Evolutionary conservation across 495 filamentous ascomycete genomes (phyloP).

Genomic region (Penicillium malachiteum): DNA sequence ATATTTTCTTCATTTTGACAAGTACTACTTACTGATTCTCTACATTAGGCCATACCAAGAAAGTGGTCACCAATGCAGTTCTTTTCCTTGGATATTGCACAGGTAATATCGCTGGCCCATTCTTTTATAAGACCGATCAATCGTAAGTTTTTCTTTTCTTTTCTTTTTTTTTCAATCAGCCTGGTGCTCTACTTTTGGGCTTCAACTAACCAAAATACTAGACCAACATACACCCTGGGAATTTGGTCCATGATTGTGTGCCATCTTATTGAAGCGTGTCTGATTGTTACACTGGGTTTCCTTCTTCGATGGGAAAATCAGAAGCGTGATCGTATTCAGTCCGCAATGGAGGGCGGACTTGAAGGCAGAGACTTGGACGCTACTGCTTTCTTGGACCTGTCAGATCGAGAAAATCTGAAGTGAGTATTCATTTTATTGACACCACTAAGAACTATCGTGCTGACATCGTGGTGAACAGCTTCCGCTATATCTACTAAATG

Average conservation of each 20-base stretch:
- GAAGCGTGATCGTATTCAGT: constrained; percentile 52
- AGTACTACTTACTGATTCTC: constrained; percentile 21
- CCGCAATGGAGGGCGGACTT: constrained; percentile 45
- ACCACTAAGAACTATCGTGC: not conserved
- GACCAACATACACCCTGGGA: constrained; percentile 55
- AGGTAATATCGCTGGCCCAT: constrained; percentile 57
- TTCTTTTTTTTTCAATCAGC: not conserved
- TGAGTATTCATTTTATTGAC: constrained; percentile 20
- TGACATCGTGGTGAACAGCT: constrained; percentile 17
- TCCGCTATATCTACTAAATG: constrained; percentile 37
- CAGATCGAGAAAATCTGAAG: constrained; percentile 59
- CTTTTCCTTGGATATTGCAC: constrained; percentile 54
- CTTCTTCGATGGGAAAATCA: constrained; percentile 56
- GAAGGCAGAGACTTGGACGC: constrained; percentile 52
- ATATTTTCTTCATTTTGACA: constrained; percentile 58
- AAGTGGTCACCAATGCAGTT: constrained; percentile 53
- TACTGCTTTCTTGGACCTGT: constrained; percentile 61
- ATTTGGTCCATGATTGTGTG: constrained; percentile 65
- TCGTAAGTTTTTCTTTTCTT: constrained; percentile 23
- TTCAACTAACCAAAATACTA: constrained; percentile 13
- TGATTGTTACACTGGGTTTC: constrained; percentile 47
- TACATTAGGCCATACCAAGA: constrained; percentile 54
- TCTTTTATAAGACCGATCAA: constrained; percentile 60
- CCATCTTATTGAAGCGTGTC: constrained; percentile 52
- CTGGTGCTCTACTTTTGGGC: not conserved